phyloP scores from a whole-genome alignment of 2,329 filamentous ascomycete species.

The Trichoderma endophyticum region DNA sequence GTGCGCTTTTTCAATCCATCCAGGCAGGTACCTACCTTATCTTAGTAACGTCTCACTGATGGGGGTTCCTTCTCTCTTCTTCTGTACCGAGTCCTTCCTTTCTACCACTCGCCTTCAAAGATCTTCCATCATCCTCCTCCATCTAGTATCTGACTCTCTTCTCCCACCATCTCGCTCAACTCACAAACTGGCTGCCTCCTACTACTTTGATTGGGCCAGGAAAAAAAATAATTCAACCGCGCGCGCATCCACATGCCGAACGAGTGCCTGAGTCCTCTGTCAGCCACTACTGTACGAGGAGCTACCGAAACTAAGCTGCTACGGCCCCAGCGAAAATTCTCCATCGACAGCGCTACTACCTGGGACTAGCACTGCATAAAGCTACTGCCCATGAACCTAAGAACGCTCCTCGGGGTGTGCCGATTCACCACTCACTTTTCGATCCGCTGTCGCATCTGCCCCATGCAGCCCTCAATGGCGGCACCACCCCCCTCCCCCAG shows the following conservation, averaged over 20 bases:
- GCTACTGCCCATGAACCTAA: conserved; percentile 4
- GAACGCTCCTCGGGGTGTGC: conserved; percentile 19
- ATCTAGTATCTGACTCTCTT: neutral
- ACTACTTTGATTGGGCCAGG: neutral
- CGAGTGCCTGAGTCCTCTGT: conserved; percentile 6
- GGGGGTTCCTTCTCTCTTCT: neutral
- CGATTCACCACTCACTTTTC: conserved; percentile 20
- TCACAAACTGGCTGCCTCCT: neutral
- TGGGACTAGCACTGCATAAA: conserved; percentile 8
- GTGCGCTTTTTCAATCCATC: neutral
- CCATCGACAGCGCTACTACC: conserved; percentile 9
- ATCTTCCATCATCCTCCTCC: neutral
- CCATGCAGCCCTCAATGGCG: conserved; percentile 15
- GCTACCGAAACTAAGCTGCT: neutral
- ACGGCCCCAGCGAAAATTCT: conserved; percentile 2
- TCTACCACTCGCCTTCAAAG: neutral
- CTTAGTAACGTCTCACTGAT: neutral
- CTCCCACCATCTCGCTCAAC: neutral
- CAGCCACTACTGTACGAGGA: conserved; percentile 4
- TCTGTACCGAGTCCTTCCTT: neutral
- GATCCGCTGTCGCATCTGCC: conserved; percentile 20
- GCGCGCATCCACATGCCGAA: neutral
- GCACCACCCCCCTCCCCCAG: conserved; percentile 7
- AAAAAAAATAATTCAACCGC: neutral
- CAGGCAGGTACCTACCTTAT: neutral